Base-by-base conservation (phyloP, 2,329 filamentous ascomycete species). In the Fusarium heterosporum region DNA sequence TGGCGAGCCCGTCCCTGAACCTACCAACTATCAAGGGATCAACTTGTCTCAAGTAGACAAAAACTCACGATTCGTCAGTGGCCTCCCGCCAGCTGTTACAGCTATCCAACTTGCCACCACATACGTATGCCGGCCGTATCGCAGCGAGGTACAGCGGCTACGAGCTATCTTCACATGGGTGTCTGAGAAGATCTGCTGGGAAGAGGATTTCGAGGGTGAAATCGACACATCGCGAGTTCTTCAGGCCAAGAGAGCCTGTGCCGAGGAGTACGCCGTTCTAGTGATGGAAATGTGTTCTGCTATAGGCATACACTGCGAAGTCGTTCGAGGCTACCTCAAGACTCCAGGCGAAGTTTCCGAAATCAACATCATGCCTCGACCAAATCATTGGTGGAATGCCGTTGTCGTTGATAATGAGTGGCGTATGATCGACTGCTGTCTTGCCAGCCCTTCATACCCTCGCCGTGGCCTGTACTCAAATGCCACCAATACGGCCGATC, bases 331-430 rank as follows among this genome's bases (percentile, higher is more conserved):
- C 1, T 98, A 96, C 74, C 87, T 99, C 55, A 99, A 99, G 77
- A 85, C 87, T 1, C 96, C 96, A 0, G 95, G 95, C 1, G 96
- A 98, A 73, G 81, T 90, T 9, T 83, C 91, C 2, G 94, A 98
- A 72, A 83, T 93, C 41, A 92, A 91, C 64, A 90, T 90, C 58
- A 88, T 95, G 77, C 92, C 93, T n/a, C 88, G 90, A 29, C 86
- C 95, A 0, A 99, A 99, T 74, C 96, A 99, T 79, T 98, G 92
- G 89, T 99, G 96, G 96, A 99, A 99, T 72, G 90, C 93, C 1
- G 93, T 98, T 17, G 81, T 97, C 34, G 89, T 97, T 10, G 96
- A 99, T 77, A 90, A 92, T 22, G 93, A 97, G 79, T 99, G 96
- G 96, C 91, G 96, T 49, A 91, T 98, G 68, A 93, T 99, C 82